These are phyloP conservation scores for Nakazawaea sp. DNA, from an alignment of 805 yeast genomes.

Conservation along the genomic window DNA sequence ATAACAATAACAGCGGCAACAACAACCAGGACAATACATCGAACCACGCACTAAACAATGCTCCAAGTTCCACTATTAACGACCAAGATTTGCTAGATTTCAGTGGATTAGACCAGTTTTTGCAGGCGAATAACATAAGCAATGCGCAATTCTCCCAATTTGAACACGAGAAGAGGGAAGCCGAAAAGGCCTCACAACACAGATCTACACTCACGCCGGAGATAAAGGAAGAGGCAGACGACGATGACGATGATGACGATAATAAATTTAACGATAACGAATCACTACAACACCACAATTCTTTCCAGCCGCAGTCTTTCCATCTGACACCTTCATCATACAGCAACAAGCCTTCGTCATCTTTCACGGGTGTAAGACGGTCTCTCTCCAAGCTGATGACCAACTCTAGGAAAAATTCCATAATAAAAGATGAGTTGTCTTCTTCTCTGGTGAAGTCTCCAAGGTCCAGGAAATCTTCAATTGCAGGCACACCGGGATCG, in stretches of 20 bases:
- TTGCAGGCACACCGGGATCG: slow-evolving; percentile 7
- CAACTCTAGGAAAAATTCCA: slow-evolving; percentile 9
- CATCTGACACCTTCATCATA: slow-evolving; percentile 8
- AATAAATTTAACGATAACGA: no score
- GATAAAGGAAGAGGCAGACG: background rate
- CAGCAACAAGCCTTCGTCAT: slow-evolving; percentile 3
- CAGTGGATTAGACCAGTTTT: slow-evolving; percentile 6
- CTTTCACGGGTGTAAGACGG: slow-evolving; percentile 7
- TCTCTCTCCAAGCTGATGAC: slow-evolving; percentile 10
- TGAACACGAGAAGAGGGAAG: no score
- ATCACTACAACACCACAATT: no score
- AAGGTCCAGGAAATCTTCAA: slow-evolving; percentile 10
- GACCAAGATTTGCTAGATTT: slow-evolving; percentile 10
- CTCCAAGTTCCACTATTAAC: slow-evolving; percentile 6
- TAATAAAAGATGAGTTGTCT: slow-evolving; percentile 10
- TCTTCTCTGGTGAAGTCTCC: slow-evolving; percentile 4
- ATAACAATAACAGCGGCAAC: no score
- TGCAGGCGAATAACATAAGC: background rate
- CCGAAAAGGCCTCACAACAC: no score
- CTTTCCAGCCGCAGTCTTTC: slow-evolving; percentile 7
- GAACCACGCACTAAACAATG: no score
- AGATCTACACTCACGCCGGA: background rate
- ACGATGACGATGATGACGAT: background rate
- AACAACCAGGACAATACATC: no score
- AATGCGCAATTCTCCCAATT: no score